Percentiles rank a stretch among this genome's conserved stretches.
Evolutionary conservation across 495 filamentous ascomycete genomes (phyloP).

Genomic region (Jackrogersella multiformis): DNA sequence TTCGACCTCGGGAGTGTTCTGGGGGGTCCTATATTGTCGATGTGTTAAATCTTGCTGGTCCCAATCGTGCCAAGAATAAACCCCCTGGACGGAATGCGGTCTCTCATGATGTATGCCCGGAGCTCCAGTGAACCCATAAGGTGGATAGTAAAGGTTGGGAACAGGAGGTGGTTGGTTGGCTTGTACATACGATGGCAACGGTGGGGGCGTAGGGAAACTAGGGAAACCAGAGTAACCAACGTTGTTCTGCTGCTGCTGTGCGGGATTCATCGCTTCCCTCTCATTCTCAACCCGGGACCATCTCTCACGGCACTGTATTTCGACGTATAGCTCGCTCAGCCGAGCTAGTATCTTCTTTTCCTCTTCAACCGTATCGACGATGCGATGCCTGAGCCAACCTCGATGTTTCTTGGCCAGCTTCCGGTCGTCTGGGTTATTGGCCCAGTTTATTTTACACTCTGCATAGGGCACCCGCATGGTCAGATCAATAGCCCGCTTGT

Average conservation of each 20-base stretch:
- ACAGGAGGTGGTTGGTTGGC: not conserved
- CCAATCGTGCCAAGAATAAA: not conserved
- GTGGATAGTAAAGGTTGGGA: not conserved
- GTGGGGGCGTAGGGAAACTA: not conserved
- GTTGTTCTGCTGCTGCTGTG: slow-evolving; percentile 25
- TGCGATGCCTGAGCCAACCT: slow-evolving; percentile 41
- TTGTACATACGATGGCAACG: not conserved
- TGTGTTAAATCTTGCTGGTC: not conserved
- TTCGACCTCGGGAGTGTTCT: not conserved
- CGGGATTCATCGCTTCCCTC: not conserved
- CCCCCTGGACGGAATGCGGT: not conserved
- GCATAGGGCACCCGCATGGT: slow-evolving; percentile 43
- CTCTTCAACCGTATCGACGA: slow-evolving; percentile 51
- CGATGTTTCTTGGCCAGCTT: slow-evolving; percentile 37
- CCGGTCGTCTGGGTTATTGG: not conserved
- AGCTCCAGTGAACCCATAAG: not conserved
- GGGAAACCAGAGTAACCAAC: slow-evolving; percentile 1
- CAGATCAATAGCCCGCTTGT: slow-evolving; percentile 43
- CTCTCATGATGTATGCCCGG: not conserved
- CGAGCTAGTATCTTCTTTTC: slow-evolving; percentile 52
- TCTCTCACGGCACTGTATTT: slow-evolving; percentile 52
- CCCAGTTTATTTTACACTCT: slow-evolving; percentile 36
- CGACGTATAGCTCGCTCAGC: slow-evolving; percentile 55
- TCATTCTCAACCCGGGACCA: slow-evolving; percentile 46
- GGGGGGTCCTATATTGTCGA: not conserved